A percentile compares a stretch with the other conserved stretches of the same genome.
Evolutionary conservation across 371 early-diverging fungal species (phyloP).

Genomic region (Mortierella sp.): DNA sequence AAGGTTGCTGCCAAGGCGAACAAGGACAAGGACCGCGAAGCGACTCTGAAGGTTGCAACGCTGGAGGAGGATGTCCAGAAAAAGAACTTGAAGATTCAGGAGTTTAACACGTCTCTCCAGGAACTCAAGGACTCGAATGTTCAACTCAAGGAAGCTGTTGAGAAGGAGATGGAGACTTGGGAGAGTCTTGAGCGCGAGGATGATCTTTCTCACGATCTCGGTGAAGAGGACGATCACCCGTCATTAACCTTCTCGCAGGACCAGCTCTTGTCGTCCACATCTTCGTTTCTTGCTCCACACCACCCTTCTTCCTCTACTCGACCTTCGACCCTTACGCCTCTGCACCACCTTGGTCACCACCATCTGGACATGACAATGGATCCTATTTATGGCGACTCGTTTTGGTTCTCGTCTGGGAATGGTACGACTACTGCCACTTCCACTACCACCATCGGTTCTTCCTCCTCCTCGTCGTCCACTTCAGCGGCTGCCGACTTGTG

Average conservation of each 20-base stretch:
- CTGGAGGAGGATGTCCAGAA: conserved; percentile 42
- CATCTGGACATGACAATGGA: conserved; percentile 12
- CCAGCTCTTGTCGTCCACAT: not conserved
- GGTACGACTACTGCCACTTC: not conserved
- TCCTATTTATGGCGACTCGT: conserved; percentile 2
- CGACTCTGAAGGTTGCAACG: conserved; percentile 17
- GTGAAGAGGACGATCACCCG: not conserved
- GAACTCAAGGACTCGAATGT: conserved; percentile 24
- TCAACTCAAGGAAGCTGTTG: conserved; percentile 26
- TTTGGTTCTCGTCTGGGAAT: conserved; percentile 16
- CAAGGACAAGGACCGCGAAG: conserved; percentile 43
- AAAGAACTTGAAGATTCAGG: conserved; percentile 10
- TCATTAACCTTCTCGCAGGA: not conserved
- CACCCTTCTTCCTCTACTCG: not conserved
- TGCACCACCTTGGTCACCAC: not conserved
- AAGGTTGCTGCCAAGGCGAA: conserved; percentile 53
- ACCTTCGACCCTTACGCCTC: not conserved
- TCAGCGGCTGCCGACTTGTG: not conserved
- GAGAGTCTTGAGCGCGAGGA: conserved; percentile 44
- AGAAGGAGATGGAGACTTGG: conserved; percentile 45
- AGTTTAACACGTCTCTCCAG: conserved; percentile 32
- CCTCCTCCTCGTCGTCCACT: not conserved
- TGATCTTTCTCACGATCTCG: conserved; percentile 11
- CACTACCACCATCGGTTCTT: too few species aligned
- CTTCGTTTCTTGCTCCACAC: not conserved